Evolutionary conservation across 2,329 filamentous ascomycete genomes (phyloP), one percentile per base, ranked within the genome.

Genomic region (Paradendryphiella salina): DNA sequence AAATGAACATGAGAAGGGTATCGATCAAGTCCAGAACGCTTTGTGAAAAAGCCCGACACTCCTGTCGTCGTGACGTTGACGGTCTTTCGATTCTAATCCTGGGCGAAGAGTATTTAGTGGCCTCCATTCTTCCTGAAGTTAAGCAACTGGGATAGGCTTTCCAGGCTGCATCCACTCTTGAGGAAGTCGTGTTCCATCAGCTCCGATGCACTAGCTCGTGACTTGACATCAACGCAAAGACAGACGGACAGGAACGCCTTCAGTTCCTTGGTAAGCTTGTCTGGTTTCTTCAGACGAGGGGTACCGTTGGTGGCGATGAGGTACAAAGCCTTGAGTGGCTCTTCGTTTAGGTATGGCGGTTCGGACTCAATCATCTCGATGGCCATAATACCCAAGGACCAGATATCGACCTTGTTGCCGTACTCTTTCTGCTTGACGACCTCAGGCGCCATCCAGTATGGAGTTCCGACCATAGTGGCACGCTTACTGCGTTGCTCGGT

Each of bases 281-380:
- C 93, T 1, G 94, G 93, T 77, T 96, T 96, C 88, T 99, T 99
- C 58, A 99, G 83, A 50, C 91, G 86, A 17, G 94, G 94, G 3
- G 94, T 97, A 61, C 94, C 94, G 77, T 97, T 97, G 48, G 94
- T 99, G 39, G 94, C 94, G 71, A 99, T 99, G 56, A 99, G 83
- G 73, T 96, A 99, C 38, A 99, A 82, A 6, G 94, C 94, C 80
- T 97, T 97, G 49, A 99, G 83, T 0, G 94, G 94, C 75, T 97
- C 93, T 76, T 97, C 94, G 76, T 97, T 97, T 31, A 97, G 84
- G 73, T 99, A 99, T 0, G 94, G 94, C 5, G 94, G 94, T 75
- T 99, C 94, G 14, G 90, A 96, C 73, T 99, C 94, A 69, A 97
- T 97, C 94, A 99, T 96, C 76, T 99, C 94, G 68, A 99, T 97